Percentiles rank a stretch among this genome's conserved stretches.
Evolutionary conservation across 2,329 filamentous ascomycete genomes (phyloP).

Genomic region (Fusarium coicis): DNA sequence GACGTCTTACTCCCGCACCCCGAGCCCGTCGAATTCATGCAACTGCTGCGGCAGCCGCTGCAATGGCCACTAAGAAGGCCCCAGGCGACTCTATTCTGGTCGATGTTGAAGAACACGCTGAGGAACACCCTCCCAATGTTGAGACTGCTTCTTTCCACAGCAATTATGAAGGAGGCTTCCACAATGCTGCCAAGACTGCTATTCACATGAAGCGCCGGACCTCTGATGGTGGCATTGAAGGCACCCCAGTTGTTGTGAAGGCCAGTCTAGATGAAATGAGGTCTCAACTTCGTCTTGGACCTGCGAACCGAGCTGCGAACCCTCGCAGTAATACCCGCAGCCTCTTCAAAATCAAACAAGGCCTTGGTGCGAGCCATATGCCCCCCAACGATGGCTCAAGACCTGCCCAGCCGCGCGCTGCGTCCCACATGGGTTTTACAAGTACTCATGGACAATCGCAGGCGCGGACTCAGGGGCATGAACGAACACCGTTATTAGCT

Average conservation of each 20-base stretch:
- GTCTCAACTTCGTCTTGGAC: constrained; percentile 72
- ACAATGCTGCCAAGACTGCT: constrained; percentile 62
- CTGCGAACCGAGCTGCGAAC: constrained; percentile 73
- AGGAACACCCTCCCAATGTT: constrained; percentile 36
- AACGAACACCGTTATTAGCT: constrained; percentile 47
- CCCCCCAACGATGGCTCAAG: constrained; percentile 17
- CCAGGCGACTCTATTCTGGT: constrained; percentile 47
- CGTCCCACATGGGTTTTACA: constrained; percentile 39
- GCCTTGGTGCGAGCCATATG: constrained; percentile 39
- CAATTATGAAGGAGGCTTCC: constrained; percentile 52
- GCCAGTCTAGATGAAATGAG: constrained; percentile 71
- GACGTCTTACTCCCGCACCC: constrained; percentile 86
- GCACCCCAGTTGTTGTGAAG: constrained; percentile 64
- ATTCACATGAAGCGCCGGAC: constrained; percentile 70
- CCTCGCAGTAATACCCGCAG: constrained; percentile 69
- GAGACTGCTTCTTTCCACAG: constrained; percentile 52
- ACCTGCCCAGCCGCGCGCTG: constrained; percentile 36
- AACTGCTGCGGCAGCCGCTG: constrained; percentile 46
- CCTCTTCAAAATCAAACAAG: constrained; percentile 74
- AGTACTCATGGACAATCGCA: constrained; percentile 3
- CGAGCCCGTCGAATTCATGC: constrained; percentile 69
- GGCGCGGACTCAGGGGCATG: constrained; percentile 30
- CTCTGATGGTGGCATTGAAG: constrained; percentile 65
- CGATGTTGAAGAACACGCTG: constrained; percentile 57
- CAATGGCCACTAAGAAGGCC: constrained; percentile 46